A percentile compares a stretch with the other conserved stretches of the same genome.
phyloP scores from a whole-genome alignment of 345 rosid genomes.

The Eucalyptus caleyi region DNA sequence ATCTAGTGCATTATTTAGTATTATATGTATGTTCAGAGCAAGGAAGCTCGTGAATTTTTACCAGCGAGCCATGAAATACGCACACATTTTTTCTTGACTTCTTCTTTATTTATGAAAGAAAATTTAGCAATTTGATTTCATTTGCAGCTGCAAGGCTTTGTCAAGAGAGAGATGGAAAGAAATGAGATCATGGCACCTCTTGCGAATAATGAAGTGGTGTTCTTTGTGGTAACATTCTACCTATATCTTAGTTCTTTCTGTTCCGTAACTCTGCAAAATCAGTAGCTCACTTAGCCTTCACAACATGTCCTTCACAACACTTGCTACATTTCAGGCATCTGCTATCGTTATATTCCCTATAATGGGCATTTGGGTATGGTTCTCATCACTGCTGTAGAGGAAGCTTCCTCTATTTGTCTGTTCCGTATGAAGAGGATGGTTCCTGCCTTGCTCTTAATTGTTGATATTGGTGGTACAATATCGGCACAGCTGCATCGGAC shows the following conservation, averaged over 20 bases:
- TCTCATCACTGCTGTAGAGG: slow-evolving; percentile 8
- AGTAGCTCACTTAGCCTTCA: neutral
- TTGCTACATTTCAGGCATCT: slow-evolving; percentile 50
- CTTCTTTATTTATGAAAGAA: neutral
- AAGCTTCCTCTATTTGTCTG: neutral
- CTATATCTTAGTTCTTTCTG: neutral
- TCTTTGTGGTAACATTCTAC: slow-evolving; percentile 47
- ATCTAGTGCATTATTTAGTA: neutral
- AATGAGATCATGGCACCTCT: slow-evolving; percentile 44
- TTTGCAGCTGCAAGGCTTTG: slow-evolving; percentile 54
- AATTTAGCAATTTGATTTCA: neutral
- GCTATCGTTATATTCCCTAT: slow-evolving; percentile 54
- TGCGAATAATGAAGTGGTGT: slow-evolving; percentile 52
- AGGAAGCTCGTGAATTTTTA: neutral
- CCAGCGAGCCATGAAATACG: neutral
- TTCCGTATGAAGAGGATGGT: neutral
- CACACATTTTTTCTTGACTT: neutral
- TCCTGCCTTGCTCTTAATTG: neutral
- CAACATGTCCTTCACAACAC: neutral
- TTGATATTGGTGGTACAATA: neutral
- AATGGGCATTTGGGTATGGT: slow-evolving; percentile 53
- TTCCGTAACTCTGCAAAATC: neutral
- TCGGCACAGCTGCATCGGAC: neutral
- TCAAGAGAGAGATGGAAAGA: slow-evolving; percentile 54
- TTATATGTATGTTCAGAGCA: neutral